phyloP scores from a whole-genome alignment of 169 alveolate species.

The Babesia ovis region DNA sequence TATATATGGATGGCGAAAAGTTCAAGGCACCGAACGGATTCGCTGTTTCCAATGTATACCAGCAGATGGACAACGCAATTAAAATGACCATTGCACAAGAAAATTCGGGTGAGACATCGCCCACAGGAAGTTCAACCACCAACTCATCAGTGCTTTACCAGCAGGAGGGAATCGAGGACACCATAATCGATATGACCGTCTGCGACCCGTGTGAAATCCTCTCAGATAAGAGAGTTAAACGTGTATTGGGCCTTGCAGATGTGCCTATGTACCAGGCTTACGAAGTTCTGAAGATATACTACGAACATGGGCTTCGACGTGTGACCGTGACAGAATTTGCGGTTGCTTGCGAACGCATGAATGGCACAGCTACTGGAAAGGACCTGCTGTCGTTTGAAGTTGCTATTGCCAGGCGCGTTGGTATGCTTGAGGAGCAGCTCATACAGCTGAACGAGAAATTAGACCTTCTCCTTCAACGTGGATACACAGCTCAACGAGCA shows the following conservation, averaged over 20 bases:
- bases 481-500: neutral
- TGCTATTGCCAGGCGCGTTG: conserved; percentile 13
- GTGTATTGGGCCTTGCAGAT: conserved; percentile 31
- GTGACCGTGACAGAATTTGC: conserved; percentile 49
- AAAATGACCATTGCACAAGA: neutral
- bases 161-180: neutral
- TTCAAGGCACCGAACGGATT: neutral
- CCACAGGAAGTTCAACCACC: neutral
- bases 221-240: conserved; percentile 25
- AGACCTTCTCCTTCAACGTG: conserved; percentile 12
- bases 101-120: neutral
- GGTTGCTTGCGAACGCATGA: conserved; percentile 40
- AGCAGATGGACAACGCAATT: neutral
- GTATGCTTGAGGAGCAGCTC: conserved; percentile 20
- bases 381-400: conserved; percentile 48
- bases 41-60: neutral
- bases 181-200: conserved; percentile 29
- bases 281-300: conserved; percentile 58
- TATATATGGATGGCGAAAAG: neutral
- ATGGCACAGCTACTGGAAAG: conserved; percentile 37
- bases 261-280: conserved; percentile 58
- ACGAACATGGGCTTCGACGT: conserved; percentile 11
- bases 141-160: neutral
- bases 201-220: conserved; percentile 34
- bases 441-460: conserved; percentile 24